Evolutionary conservation across 2,329 filamentous ascomycete species (phyloP).

Genomic region (Lojkania enalia): DNA sequence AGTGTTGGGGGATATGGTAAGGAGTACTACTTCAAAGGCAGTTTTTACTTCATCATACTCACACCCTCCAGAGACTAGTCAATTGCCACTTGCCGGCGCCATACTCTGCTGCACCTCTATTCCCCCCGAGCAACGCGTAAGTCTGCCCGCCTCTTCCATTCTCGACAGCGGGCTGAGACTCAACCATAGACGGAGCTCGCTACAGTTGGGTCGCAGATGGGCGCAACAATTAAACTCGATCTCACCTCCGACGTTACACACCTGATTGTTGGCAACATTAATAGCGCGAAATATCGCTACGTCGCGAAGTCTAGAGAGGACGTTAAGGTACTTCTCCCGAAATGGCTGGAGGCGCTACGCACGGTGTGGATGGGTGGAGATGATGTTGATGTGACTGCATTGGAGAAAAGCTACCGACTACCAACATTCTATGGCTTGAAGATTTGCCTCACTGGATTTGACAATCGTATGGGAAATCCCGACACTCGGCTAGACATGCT

Average conservation of each 20-base stretch:
- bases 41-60: conserved; percentile 12
- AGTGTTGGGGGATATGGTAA: conserved; percentile 31
- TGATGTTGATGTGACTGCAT: conserved; percentile 69
- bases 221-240: conserved; percentile 84
- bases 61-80: conserved; percentile 30
- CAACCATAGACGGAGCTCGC: conserved; percentile 58
- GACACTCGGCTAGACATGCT: conserved; percentile 1
- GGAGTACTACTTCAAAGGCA: conserved; percentile 1
- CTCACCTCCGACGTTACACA: conserved; percentile 96
- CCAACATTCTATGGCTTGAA: conserved; percentile 65
- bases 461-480: conserved; percentile 58
- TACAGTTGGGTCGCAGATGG: conserved; percentile 74
- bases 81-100: conserved; percentile 58
- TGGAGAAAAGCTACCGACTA: conserved; percentile 70
- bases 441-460: conserved; percentile 72
- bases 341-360: conserved; percentile 82
- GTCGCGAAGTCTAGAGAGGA: conserved; percentile 88
- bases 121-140: conserved; percentile 74
- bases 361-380: conserved; percentile 78
- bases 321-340: conserved; percentile 77
- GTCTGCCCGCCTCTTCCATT: conserved; percentile 8
- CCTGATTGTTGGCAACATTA: conserved; percentile 83
- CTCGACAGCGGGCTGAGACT: conserved; percentile 15
- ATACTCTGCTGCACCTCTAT: conserved; percentile 89
- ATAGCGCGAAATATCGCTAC: conserved; percentile 93